These are phyloP conservation scores for Exophiala sp. DNA, from an alignment of 2,329 filamentous ascomycete species.

Conservation along the genomic window DNA sequence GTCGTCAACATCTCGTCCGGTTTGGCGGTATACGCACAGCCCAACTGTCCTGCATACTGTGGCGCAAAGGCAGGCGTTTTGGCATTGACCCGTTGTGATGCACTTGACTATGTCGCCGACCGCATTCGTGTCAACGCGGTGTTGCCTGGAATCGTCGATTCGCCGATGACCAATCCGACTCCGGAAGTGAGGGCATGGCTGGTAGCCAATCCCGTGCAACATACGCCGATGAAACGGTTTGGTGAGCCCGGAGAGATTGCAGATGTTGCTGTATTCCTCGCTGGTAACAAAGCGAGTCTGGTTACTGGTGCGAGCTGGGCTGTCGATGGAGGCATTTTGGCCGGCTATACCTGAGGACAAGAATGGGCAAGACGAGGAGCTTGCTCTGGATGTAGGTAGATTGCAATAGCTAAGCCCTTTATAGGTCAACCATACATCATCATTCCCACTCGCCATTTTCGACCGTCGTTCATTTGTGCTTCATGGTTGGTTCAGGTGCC, in stretches of 20 bases:
- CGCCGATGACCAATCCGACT: slow-evolving; percentile 38
- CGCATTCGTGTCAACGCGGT: slow-evolving; percentile 37
- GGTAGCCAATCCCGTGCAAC: slow-evolving; percentile 7
- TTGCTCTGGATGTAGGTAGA: not conserved
- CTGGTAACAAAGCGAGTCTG: slow-evolving; percentile 12
- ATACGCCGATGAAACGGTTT: slow-evolving; percentile 33
- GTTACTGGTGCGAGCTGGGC: slow-evolving; percentile 15
- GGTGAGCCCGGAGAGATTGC: slow-evolving; percentile 60
- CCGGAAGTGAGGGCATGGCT: slow-evolving; percentile 11
- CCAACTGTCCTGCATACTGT: slow-evolving; percentile 37
- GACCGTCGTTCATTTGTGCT: not conserved
- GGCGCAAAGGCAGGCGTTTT: slow-evolving; percentile 42
- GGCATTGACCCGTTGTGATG: slow-evolving; percentile 40
- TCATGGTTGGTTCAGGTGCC: too few relatives aligned
- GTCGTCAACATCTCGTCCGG: slow-evolving; percentile 52
- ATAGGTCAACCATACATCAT: too few relatives aligned
- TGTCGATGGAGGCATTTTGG: slow-evolving; percentile 10
- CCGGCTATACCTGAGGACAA: slow-evolving; percentile 5
- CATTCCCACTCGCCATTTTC: too few relatives aligned
- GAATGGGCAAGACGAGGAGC: not conserved
- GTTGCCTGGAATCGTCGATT: slow-evolving; percentile 43
- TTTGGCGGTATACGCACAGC: slow-evolving; percentile 39
- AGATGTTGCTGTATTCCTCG: slow-evolving; percentile 50
- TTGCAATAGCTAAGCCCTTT: too few relatives aligned
- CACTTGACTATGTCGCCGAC: slow-evolving; percentile 32